Percentiles rank a stretch among this genome's conserved stretches.
phyloP scores from a whole-genome alignment of 345 rosid species.

The Linum tenue region DNA sequence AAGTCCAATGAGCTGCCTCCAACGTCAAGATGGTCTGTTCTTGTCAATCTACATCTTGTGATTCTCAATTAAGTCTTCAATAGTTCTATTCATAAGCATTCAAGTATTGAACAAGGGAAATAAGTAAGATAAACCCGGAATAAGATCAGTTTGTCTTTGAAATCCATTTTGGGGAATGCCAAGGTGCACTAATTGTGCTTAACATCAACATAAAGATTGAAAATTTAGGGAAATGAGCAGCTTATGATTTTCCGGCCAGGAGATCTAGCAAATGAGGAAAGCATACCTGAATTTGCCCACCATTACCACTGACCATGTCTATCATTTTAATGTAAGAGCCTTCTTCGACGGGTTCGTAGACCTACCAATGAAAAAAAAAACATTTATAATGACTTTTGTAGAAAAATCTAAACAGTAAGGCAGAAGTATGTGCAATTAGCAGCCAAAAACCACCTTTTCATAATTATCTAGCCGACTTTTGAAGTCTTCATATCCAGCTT shows the following conservation, averaged over 20 bases:
- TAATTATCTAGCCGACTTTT: constrained; percentile 77
- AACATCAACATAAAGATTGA: too few species aligned
- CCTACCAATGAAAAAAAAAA: constrained; percentile 34
- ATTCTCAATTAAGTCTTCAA: too few species aligned
- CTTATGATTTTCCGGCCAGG: neutral
- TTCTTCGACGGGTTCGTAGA: constrained; percentile 98
- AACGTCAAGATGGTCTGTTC: too few species aligned
- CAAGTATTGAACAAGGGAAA: too few species aligned
- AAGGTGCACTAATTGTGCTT: too few species aligned
- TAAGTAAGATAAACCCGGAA: too few species aligned
- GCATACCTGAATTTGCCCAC: constrained; percentile 91
- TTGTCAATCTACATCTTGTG: too few species aligned
- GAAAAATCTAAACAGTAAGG: neutral
- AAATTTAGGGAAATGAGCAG: too few species aligned
- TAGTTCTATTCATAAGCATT: too few species aligned
- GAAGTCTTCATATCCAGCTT: constrained; percentile 81
- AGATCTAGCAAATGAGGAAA: constrained; percentile 1
- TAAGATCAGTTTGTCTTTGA: too few species aligned
- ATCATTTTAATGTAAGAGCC: constrained; percentile 99
- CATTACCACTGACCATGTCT: constrained; percentile 95
- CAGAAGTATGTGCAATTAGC: constrained; percentile 12
- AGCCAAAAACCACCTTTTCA: constrained; percentile 48
- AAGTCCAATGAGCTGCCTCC: too few species aligned
- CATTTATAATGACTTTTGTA: neutral
- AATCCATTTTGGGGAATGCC: too few species aligned